Evolutionary conservation across 2,329 filamentous ascomycete genomes (phyloP).

Genomic region (Escovopsis sp.): DNA sequence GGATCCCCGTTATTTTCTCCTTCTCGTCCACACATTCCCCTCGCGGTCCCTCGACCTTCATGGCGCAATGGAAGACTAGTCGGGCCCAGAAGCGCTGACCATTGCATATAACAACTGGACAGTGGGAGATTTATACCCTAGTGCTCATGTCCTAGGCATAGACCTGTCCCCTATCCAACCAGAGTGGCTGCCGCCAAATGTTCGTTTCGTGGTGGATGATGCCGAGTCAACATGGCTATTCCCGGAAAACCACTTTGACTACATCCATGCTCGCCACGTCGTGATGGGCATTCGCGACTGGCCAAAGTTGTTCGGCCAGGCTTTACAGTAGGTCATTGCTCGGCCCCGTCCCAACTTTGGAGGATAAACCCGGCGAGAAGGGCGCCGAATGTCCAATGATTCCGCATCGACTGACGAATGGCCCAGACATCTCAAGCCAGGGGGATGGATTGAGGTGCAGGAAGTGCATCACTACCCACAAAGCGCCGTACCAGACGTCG

Average conservation of each 20-base stretch:
- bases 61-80: background rate
- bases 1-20: background rate
- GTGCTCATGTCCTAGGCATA: slow-evolving; percentile 28
- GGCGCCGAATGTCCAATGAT: background rate
- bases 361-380: too few species aligned
- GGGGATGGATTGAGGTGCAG: slow-evolving; percentile 41
- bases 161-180: slow-evolving; percentile 36
- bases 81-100: background rate
- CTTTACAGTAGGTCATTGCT: slow-evolving; percentile 26
- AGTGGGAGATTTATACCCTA: slow-evolving; percentile 33
- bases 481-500: slow-evolving; percentile 25
- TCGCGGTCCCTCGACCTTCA: too few species aligned
- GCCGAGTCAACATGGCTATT: slow-evolving; percentile 42
- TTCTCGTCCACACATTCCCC: too few species aligned
- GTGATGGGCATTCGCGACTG: slow-evolving; percentile 43
- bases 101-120: background rate
- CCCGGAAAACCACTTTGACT: slow-evolving; percentile 40
- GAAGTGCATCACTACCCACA: slow-evolving; percentile 36
- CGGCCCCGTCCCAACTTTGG: too few species aligned
- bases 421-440: slow-evolving; percentile 34
- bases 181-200: slow-evolving; percentile 38
- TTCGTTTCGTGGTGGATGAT: slow-evolving; percentile 42
- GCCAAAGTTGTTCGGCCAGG: slow-evolving; percentile 31
- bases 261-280: slow-evolving; percentile 44
- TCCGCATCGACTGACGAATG: background rate